phyloP scores from a whole-genome alignment of 148 eudicot species.

The Rhododendron molle region DNA sequence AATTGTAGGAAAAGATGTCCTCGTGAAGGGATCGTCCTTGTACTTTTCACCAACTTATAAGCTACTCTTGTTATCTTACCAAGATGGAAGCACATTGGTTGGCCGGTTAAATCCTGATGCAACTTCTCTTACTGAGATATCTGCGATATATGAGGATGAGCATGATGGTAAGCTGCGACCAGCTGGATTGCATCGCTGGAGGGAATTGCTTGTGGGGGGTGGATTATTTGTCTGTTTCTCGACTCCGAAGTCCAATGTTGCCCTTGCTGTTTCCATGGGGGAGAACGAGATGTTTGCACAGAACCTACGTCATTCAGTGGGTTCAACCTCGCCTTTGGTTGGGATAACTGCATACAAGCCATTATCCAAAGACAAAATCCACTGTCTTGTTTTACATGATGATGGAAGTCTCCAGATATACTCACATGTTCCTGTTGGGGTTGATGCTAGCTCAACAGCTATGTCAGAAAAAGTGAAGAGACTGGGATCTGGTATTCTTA shows the following conservation, averaged over 20 bases:
- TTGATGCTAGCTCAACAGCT: conserved; percentile 52
- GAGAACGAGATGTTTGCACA: conserved; percentile 70
- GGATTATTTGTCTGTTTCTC: conserved; percentile 93
- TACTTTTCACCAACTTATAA: conserved; percentile 77
- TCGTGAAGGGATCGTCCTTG: conserved; percentile 73
- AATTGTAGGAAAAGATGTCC: conserved; percentile 45
- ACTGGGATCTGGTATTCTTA: conserved; percentile 77
- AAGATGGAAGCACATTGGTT: conserved; percentile 82
- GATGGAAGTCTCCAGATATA: conserved; percentile 99
- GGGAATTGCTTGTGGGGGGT: conserved; percentile 71
- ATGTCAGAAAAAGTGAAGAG: conserved; percentile 79
- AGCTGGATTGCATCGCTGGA: conserved; percentile 94
- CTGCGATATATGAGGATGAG: conserved; percentile 70
- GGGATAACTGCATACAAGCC: conserved; percentile 93
- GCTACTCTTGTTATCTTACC: conserved; percentile 79
- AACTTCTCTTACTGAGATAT: conserved; percentile 59
- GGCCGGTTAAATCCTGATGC: conserved; percentile 70
- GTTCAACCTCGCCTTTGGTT: conserved; percentile 89
- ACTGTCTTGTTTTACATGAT: conserved; percentile 90
- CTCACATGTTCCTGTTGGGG: conserved; percentile 69
- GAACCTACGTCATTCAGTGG: conserved; percentile 76
- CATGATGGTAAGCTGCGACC: conserved; percentile 68
- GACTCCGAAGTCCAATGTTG: conserved; percentile 65
- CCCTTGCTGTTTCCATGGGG: conserved; percentile 74
- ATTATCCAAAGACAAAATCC: conserved; percentile 85